Evolutionary conservation across 768 basidiomycete genomes (phyloP), one percentile per base, ranked within the genome.

Genomic region (Tephrocybe sp.): DNA sequence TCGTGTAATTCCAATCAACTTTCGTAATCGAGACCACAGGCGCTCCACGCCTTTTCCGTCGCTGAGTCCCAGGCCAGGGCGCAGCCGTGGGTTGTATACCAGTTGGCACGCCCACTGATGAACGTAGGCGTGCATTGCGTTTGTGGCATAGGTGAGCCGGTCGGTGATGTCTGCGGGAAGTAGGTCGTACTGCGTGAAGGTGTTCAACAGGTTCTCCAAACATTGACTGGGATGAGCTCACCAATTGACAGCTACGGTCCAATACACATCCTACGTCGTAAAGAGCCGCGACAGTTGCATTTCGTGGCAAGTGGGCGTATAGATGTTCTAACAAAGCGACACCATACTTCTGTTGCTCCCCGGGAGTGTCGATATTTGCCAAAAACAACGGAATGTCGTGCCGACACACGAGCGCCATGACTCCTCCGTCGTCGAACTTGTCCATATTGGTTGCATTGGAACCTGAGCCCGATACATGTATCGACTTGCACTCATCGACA

Each of bases 361-460:
- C 67, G 13, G 33, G 33, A 12, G 68, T 59, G 48, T 69, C 64
- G 13, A 77, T 70, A 43, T 77, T 72, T 34, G 67, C n/a, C 68
- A 9, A 71, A 48, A 21, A 68, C 68, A 74, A 42, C 0, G 65
- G 63, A 12, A 69, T 64, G 42, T 70, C n/a, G n/a, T n/a, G n/a
- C n/a, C n/a, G n/a, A n/a, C n/a, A n/a, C n/a, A n/a, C 65, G 0
- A 74, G 54, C 0, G 63, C 66, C 65, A 75, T 73, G 24, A 69
- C 37, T 0, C 72, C 67, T 1, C 57, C 60, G 33, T 68, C 61
- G 11, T 29, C n/a, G n/a, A n/a, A n/a, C n/a, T n/a, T n/a, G n/a
- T n/a, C n/a, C n/a, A n/a, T n/a, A n/a, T n/a, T n/a, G n/a, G n/a
- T n/a, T n/a, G n/a, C n/a, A n/a, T n/a, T n/a, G n/a, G n/a, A n/a